Evolutionary conservation across 1,139 yeast species (phyloP), one percentile per base, ranked within the genome.

Genomic region (Geotrichum histeridarum): DNA sequence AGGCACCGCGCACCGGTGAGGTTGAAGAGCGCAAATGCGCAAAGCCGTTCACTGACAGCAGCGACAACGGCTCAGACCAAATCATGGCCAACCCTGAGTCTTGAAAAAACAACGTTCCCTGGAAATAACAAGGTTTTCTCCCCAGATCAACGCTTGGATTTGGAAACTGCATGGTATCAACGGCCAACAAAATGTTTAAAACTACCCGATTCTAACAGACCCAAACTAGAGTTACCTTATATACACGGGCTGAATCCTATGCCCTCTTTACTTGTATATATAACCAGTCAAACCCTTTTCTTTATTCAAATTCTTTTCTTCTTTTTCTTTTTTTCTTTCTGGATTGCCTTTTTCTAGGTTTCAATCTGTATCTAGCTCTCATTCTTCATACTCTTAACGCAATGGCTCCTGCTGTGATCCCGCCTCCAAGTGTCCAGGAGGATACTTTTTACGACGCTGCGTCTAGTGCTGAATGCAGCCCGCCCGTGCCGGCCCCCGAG

Each of bases 1-100:
- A 86, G 48, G 83, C 88, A 60, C 82, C 84, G 4, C 74, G 72
- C 43, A 82, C 90, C 3, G 97, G 97, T 1, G 79, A 77, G 18
- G 71, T 82, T 30, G 98, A 91, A 66, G 76, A 76, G 63, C 78
- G 99, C 57, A 94, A 94, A 69, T 89, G 96, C 71, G 99, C 99
- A 5, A 91, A 89, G 69, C 96, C 97, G 8, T 84, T 85, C 38
- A 50, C 47, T 7, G 52, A 48, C 18, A 37, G 30, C 8, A 11
- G 15, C 11, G 38, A 43, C 27, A 22, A 22, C 27, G 27, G 27
- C 4, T 22, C 27, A 3, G 27, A 22, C 27, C 27, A 22, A 22
- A 22, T 22, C 27, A 22, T 22, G 27, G 27, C 27, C 27, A 5
- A 22, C 27, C 4, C 27, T 22, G 27, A 22, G 27, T 22, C 27